Evolutionary conservation across 208 protist species (phyloP), one percentile per base, ranked within the genome.

Genomic region (Trypanosoma grayi): DNA sequence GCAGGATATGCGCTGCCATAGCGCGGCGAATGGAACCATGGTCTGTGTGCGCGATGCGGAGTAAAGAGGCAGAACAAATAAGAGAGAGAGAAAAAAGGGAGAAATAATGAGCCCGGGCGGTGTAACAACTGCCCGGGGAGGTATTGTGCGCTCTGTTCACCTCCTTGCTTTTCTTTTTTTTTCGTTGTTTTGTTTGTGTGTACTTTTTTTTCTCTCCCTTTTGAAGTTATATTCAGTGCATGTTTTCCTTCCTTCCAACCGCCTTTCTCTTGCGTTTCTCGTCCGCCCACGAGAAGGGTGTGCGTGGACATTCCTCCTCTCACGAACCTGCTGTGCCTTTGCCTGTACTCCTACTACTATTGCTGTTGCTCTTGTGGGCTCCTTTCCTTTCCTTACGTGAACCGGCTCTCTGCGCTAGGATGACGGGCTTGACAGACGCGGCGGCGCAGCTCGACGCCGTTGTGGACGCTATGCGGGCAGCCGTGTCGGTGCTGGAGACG

Each of bases 401-500:
- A n/a, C n/a, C n/a, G n/a, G n/a, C n/a, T 24, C 27, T 51, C 20
- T 2, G 34, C 20, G n/a, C 34, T n/a, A 36, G 13, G 2, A 68
- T 68, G 51, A 13, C 28, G n/a, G 52, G 31, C 28, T 14, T 31
- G 13, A 30, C 10, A 18, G 63, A 70, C 7, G 18, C 54, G 24
- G n/a, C 62, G 16, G 47, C 14, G 0, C 36, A 31, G 18, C 37
- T 70, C 7, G 63, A 70, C 30, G 47, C 51, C 25, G 8, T 70
- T 30, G 28, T 70, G 1, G 24, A 40, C 18, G 54, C 54, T 22
- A 70, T 70, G 63, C 51, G 24, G 16, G 25, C 16, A 22, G 52
- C 54, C 8, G 46, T 70, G 16, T 6, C 54, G 24, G 46, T 2
- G 37, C 55, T 70, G 63, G 63, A 70, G 55, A 57, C 44, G 27